Conservation (phyloP, 805 yeast genomes). For the Yamadazyma paraphyllophila region DNA sequence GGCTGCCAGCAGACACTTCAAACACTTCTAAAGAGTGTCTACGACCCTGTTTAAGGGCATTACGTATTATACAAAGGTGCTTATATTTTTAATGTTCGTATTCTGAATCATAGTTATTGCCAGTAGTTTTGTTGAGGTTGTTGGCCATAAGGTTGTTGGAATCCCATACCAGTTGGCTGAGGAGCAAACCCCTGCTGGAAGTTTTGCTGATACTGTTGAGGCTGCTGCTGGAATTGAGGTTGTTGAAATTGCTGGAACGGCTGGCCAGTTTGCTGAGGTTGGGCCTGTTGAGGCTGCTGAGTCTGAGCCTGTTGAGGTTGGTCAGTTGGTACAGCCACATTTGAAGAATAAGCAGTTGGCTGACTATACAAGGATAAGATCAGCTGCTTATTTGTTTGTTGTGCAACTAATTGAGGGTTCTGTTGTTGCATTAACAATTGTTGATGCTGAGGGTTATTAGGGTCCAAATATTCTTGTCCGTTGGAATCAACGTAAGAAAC, state of each 20-base stretch:
- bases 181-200: constrained; percentile 11
- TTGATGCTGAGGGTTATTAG: constrained; percentile 44
- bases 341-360: constrained; percentile 28
- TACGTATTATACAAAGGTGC: background rate
- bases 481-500: constrained; percentile 64
- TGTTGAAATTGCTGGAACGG: constrained; percentile 16
- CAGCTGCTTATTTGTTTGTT: constrained; percentile 38
- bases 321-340: constrained; percentile 23
- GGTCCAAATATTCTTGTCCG: constrained; percentile 61
- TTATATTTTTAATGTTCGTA: constrained; percentile 2
- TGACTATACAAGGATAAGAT: constrained; percentile 43
- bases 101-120: background rate
- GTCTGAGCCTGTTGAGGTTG: constrained; percentile 16
- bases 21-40: too few relatives aligned
- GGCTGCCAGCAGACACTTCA: too few relatives aligned
- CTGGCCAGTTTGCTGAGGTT: background rate
- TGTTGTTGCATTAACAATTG: constrained; percentile 34
- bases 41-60: too few relatives aligned
- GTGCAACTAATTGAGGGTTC: constrained; percentile 34
- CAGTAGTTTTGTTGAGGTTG: constrained; percentile 1
- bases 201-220: background rate
- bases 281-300: constrained; percentile 7
- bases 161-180: constrained; percentile 19
- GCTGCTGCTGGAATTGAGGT: constrained; percentile 7
- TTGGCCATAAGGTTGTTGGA: constrained; percentile 14